A percentile compares a stretch with the other conserved stretches of the same genome.
phyloP scores from a whole-genome alignment of 305 asterid genomes.

The Stenogyne calaminthoides region DNA sequence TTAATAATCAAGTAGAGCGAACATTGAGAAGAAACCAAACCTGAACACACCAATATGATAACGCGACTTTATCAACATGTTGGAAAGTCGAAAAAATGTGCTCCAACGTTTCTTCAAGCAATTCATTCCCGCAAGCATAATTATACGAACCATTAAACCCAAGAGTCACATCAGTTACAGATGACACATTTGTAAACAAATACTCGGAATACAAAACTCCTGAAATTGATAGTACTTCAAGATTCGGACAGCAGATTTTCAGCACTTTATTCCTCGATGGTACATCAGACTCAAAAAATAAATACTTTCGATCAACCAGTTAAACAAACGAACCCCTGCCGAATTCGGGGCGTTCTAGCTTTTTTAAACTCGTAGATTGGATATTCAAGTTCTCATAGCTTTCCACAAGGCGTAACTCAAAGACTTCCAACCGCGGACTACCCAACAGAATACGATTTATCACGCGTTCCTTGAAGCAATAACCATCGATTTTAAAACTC shows the following conservation, averaged over 20 bases:
- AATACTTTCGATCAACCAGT: neutral
- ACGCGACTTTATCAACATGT: neutral
- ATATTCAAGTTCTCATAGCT: neutral
- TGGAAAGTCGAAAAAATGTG: neutral
- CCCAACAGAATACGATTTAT: neutral
- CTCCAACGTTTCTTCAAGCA: neutral
- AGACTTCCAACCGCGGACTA: neutral
- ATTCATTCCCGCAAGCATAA: neutral
- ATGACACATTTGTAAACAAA: neutral
- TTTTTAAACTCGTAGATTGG: neutral
- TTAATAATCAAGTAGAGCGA: neutral
- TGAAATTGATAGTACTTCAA: neutral
- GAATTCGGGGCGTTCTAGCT: too few relatives aligned
- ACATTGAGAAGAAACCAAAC: neutral
- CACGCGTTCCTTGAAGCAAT: neutral
- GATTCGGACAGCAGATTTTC: neutral
- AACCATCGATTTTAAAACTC: neutral
- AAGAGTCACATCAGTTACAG: neutral
- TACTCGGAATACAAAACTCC: neutral
- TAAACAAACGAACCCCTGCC: too few relatives aligned
- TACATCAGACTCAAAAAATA: too few relatives aligned
- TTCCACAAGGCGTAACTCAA: neutral
- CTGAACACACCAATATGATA: neutral
- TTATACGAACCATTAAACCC: neutral
- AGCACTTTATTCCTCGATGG: neutral